These are phyloP conservation scores for Porphyrellus sp. DNA, from an alignment of 1,284 basidiomycete species.

Conservation along the genomic window DNA sequence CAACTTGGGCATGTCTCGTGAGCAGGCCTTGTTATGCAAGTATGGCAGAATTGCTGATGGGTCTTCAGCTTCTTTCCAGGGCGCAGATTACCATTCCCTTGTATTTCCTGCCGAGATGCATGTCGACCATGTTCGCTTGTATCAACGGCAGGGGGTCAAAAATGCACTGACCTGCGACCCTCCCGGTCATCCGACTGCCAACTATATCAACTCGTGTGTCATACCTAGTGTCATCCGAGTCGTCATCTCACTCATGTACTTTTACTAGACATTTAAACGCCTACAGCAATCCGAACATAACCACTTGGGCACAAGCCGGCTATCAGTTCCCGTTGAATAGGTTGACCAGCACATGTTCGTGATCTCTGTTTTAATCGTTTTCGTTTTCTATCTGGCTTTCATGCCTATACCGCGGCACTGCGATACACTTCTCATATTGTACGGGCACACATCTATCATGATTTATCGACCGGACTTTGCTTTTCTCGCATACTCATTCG, in stretches of 20 bases:
- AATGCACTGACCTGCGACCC: slow-evolving; percentile 65
- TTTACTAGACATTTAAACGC: slow-evolving; percentile 60
- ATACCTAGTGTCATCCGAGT: slow-evolving; percentile 4
- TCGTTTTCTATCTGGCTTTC: slow-evolving; percentile 8
- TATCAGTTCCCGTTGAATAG: slow-evolving; percentile 68
- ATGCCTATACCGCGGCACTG: slow-evolving; percentile 19
- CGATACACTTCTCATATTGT: slow-evolving; percentile 28
- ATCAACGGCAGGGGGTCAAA: slow-evolving; percentile 60
- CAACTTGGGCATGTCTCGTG: slow-evolving; percentile 69
- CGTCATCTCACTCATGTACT: not conserved
- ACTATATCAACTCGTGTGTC: slow-evolving; percentile 55
- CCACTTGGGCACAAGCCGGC: slow-evolving; percentile 69
- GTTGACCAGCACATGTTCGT: slow-evolving; percentile 50
- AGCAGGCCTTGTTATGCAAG: slow-evolving; percentile 23
- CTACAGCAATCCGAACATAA: slow-evolving; percentile 70
- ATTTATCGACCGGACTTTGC: slow-evolving; percentile 26
- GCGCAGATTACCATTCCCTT: slow-evolving; percentile 62
- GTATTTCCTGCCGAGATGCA: slow-evolving; percentile 69
- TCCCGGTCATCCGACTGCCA: slow-evolving; percentile 54
- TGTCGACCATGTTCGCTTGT: slow-evolving; percentile 76
- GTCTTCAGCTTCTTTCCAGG: slow-evolving; percentile 56
- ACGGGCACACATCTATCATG: slow-evolving; percentile 29
- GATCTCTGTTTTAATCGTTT: slow-evolving; percentile 14
- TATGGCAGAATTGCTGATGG: slow-evolving; percentile 6
- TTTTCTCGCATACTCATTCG: slow-evolving; percentile 4